Conservation (phyloP, 208 protist species). For the Leishmania mexicana region DNA sequence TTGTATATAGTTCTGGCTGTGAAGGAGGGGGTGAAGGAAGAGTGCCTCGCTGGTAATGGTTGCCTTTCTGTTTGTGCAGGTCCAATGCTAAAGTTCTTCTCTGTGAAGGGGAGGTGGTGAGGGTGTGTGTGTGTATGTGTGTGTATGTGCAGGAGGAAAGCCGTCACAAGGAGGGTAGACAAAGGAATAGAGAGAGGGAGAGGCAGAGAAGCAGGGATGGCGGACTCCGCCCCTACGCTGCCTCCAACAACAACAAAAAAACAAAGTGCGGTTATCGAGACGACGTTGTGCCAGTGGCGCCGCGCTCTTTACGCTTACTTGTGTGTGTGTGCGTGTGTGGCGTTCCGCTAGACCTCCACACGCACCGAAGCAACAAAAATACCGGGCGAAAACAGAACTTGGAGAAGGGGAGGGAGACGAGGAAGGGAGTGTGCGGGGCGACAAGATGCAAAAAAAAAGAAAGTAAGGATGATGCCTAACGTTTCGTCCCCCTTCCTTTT, state of each 20-base stretch:
- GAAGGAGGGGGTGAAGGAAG: not conserved
- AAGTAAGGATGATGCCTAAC: not conserved
- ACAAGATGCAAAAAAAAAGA: not conserved
- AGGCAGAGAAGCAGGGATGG: not conserved
- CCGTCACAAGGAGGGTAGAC: not conserved
- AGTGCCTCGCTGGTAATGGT: not conserved
- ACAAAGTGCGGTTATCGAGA: not conserved
- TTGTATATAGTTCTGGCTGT: not conserved
- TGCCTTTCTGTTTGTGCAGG: not conserved
- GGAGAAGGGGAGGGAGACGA: not conserved
- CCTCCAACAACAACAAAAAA: too few species aligned
- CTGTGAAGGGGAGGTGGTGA: not conserved
- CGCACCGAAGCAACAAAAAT: not conserved
- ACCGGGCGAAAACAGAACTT: not conserved
- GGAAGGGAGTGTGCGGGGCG: not conserved
- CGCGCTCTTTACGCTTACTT: not conserved
- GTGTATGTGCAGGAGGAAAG: not conserved
- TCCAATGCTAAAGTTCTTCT: not conserved
- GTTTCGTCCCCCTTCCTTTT: not conserved
- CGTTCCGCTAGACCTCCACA: not conserved
- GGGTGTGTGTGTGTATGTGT: not conserved
- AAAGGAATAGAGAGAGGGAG: slow-evolving; percentile 27
- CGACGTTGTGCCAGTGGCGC: not conserved
- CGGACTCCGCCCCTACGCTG: not conserved
- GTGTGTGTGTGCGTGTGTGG: not conserved